phyloP scores from a whole-genome alignment of 345 rosid species.

The Camelina neglecta region DNA sequence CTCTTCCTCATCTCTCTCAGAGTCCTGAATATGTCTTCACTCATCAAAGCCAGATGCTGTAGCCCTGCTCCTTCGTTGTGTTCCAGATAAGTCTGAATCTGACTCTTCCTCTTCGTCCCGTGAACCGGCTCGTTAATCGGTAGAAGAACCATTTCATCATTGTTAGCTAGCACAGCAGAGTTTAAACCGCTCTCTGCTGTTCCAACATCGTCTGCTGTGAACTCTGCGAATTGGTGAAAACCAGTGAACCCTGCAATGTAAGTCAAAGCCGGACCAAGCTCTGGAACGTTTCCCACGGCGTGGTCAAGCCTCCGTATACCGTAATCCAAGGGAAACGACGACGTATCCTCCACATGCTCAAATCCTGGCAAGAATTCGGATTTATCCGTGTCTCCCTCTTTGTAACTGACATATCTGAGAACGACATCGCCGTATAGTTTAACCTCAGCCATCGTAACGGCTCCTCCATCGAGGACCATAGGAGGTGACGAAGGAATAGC shows the following conservation, averaged over 20 bases:
- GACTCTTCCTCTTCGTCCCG: constrained; percentile 94
- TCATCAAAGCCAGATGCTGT: constrained; percentile 81
- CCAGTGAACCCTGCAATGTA: constrained; percentile 79
- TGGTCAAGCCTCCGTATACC: constrained; percentile 84
- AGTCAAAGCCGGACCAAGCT: constrained; percentile 62
- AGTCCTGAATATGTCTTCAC: constrained; percentile 77
- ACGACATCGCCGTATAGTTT: constrained; percentile 86
- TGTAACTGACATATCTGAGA: constrained; percentile 72
- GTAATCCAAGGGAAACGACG: constrained; percentile 70
- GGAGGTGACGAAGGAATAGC: constrained; percentile 65
- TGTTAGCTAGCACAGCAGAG: constrained; percentile 76
- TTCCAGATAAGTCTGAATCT: constrained; percentile 88
- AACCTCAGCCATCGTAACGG: constrained; percentile 69
- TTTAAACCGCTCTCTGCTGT: constrained; percentile 87
- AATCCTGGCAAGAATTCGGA: constrained; percentile 64
- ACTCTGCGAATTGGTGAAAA: constrained; percentile 92
- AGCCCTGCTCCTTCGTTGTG: constrained; percentile 93
- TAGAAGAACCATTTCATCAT: constrained; percentile 75
- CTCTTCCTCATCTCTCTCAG: constrained; percentile 85
- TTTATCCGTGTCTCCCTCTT: constrained; percentile 5
- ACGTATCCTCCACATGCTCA: constrained; percentile 52
- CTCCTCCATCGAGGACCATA: constrained; percentile 46
- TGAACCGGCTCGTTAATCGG: constrained; percentile 92
- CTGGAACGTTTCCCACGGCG: constrained; percentile 91
- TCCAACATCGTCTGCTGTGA: constrained; percentile 93